A percentile compares a stretch with the other conserved stretches of the same genome.
phyloP scores from a whole-genome alignment of 345 rosid species.

The Camelina hispida region DNA sequence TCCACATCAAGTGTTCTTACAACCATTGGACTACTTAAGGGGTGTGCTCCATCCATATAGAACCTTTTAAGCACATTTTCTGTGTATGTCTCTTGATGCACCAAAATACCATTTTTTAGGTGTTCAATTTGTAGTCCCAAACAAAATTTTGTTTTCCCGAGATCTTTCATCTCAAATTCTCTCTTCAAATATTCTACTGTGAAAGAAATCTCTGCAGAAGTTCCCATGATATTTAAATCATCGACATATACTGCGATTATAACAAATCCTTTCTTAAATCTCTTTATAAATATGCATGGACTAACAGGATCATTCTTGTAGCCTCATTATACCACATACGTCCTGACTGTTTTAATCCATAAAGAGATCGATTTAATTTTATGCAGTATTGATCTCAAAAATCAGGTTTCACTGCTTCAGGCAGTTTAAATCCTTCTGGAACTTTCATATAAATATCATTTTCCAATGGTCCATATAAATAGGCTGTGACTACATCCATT shows the following conservation, averaged over 20 bases:
- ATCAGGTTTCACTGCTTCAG: not conserved
- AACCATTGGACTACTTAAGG: not conserved
- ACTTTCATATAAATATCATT: too few species aligned
- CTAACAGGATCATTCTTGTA: not conserved
- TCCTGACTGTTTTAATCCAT: not conserved
- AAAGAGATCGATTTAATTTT: too few species aligned
- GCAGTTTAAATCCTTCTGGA: not conserved
- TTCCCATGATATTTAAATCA: too few species aligned
- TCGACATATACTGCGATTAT: too few species aligned
- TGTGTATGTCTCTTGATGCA: too few species aligned
- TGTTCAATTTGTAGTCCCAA: too few species aligned
- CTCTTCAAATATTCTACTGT: too few species aligned
- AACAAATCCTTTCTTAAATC: not conserved
- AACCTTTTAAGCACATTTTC: too few species aligned
- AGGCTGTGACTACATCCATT: not conserved
- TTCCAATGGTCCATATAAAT: not conserved
- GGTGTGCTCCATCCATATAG: not conserved
- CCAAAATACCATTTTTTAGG: too few species aligned
- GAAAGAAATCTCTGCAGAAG: too few species aligned
- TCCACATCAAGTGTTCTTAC: not conserved
- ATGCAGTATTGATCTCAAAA: not conserved
- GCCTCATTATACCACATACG: not conserved
- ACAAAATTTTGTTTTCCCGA: too few species aligned
- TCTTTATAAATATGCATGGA: not conserved
- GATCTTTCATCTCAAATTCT: too few species aligned